Percentiles rank a stretch among this genome's conserved stretches.
Conservation (phyloP, 2,329 filamentous ascomycete genomes). For the Phialemoniopsis sp. region DNA sequence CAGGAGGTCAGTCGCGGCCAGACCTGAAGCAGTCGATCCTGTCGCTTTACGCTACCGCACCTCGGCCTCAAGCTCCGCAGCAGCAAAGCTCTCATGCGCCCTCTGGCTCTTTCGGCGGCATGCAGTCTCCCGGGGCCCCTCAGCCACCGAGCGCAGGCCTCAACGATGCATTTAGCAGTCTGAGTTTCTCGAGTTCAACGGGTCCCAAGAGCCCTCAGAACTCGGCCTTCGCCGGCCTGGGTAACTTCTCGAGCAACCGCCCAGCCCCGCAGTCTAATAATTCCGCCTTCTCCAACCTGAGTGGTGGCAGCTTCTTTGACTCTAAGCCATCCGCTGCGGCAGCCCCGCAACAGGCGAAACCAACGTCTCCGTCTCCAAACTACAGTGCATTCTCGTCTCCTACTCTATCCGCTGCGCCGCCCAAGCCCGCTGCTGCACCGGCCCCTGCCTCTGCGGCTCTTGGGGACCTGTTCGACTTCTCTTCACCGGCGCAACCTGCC, state of each 20-base stretch:
- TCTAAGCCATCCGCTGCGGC: conserved; percentile 55
- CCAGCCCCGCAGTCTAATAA: conserved; percentile 25
- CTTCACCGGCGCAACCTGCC: conserved; percentile 40
- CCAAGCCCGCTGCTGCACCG: conserved; percentile 28
- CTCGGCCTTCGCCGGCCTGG: conserved; percentile 13
- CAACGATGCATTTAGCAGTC: conserved; percentile 25
- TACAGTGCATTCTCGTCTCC: conserved; percentile 58
- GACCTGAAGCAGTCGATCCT: conserved; percentile 97
- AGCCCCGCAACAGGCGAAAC: conserved; percentile 41
- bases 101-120: conserved; percentile 62
- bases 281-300: conserved; percentile 46
- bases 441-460: conserved; percentile 53
- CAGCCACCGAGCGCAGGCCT: conserved; percentile 8
- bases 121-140: conserved; percentile 50
- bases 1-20: conserved; percentile 64
- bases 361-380: conserved; percentile 61
- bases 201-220: conserved; percentile 33
- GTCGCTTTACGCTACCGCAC: conserved; percentile 83
- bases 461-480: conserved; percentile 79
- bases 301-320: conserved; percentile 83
- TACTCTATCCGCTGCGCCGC: conserved; percentile 22
- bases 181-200: conserved; percentile 36
- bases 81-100: conserved; percentile 51
- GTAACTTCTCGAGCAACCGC: conserved; percentile 22
- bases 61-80: conserved; percentile 64